Evolutionary conservation across 129 eudicot species (phyloP), one percentile per base, ranked within the genome.

Genomic region (Ambrosia artemisiifolia): DNA sequence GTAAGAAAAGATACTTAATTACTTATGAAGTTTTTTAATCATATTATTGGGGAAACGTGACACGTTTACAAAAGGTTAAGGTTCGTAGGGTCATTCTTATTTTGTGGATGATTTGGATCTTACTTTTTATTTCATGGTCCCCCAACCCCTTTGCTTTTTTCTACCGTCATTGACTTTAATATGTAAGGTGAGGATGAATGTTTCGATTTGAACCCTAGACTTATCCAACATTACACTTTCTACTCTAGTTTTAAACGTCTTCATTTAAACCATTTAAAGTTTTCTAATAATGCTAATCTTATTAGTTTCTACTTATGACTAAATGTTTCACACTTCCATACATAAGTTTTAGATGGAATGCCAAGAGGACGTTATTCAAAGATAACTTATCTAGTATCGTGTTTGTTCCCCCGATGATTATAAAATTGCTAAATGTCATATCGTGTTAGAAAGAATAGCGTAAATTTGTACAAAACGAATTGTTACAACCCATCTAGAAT

Each of bases 101-200:
- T 46, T 61, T 59, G 70, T 46, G 69, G 50, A 62, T 62, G 59
- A 73, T 61, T 73, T 73, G 70, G 70, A 73, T 73, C 69, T 43
- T 61, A 72, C 69, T 56, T 42, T 46, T 60, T 28, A 60, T 73
- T 73, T 33, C 68, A 36, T 46, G 70, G 77, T 18, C 77, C 77
- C 65, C 77, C 61, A 69, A 11, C 77, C 77, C 65, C 77, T 61
- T 73, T 73, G 77, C 77, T 61, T 73, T 73, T 73, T 61, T 73
- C 67, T 61, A 47, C 69, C 49, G 70, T 73, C 74, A 75, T 75
- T 55, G 74, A 75, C 80, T 75, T 75, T 56, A 75, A 67, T 43
- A n/a, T 56, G 40, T 59, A 16, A 55, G 48, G 80, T 56, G 49
- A 42, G 61, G 50, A 64, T 76, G 1, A 13, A 76, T 57, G 60